Evolutionary conservation across 345 rosid species (phyloP).

Genomic region (Salix exigua): DNA sequence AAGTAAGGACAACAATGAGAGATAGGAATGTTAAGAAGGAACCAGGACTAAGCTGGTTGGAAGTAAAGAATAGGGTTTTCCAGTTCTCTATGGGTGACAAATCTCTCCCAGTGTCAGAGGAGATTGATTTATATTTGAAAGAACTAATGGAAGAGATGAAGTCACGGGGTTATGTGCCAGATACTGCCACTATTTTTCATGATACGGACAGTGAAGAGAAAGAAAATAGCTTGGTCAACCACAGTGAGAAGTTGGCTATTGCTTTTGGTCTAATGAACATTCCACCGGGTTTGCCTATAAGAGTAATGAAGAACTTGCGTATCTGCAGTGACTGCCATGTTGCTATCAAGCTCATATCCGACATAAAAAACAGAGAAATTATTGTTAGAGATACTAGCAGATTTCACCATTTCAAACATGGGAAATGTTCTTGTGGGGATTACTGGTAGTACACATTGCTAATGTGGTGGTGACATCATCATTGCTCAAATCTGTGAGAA

Average conservation of each 20-base stretch:
- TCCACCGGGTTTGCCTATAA: conserved; percentile 52
- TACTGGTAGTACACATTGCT: conserved; percentile 47
- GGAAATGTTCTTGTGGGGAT: conserved; percentile 74
- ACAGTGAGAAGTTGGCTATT: conserved; percentile 76
- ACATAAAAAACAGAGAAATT: conserved; percentile 56
- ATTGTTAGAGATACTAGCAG: conserved; percentile 70
- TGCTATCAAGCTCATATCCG: conserved; percentile 64
- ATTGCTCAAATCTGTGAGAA: background rate
- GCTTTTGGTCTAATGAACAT: conserved; percentile 60
- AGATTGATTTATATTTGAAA: conserved; percentile 56
- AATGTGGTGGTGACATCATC: background rate
- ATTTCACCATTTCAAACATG: conserved; percentile 74
- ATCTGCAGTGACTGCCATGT: conserved; percentile 73
- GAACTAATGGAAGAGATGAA: conserved; percentile 63
- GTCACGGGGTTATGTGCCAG: conserved; percentile 62
- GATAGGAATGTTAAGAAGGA: conserved; percentile 66
- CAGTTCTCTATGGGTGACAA: conserved; percentile 62
- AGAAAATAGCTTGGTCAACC: conserved; percentile 60
- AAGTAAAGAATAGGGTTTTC: conserved; percentile 53
- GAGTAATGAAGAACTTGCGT: conserved; percentile 75
- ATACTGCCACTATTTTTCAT: conserved; percentile 45
- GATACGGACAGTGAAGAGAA: conserved; percentile 80
- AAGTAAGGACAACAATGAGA: conserved; percentile 59
- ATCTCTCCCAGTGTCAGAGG: conserved; percentile 46
- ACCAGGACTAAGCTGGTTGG: conserved; percentile 79